These are phyloP conservation scores for Debaryomyces maramus DNA, from an alignment of 805 yeast species.

Conservation along the genomic window DNA sequence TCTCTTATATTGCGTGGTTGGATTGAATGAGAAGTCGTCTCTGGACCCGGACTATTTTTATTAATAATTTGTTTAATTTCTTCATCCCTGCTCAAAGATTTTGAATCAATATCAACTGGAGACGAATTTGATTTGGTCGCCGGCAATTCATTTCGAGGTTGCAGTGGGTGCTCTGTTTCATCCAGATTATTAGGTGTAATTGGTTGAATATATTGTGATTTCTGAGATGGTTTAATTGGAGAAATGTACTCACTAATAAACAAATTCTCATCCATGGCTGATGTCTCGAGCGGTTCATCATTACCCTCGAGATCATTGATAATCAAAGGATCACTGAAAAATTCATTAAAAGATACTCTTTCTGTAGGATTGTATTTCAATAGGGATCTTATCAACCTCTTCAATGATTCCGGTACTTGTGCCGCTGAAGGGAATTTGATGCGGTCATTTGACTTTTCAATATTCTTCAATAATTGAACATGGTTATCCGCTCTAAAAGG, in stretches of 20 bases:
- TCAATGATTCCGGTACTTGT: slow-evolving; percentile 63
- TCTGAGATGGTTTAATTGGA: slow-evolving; percentile 31
- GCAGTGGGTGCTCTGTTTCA: not conserved
- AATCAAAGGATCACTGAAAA: slow-evolving; percentile 73
- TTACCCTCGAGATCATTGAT: slow-evolving; percentile 50
- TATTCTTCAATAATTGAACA: slow-evolving; percentile 81
- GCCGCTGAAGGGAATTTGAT: slow-evolving; percentile 75
- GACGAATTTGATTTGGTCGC: not conserved
- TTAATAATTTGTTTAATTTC: slow-evolving; percentile 45
- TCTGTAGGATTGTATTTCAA: slow-evolving; percentile 83
- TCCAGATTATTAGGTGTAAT: slow-evolving; percentile 5
- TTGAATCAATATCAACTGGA: slow-evolving; percentile 1
- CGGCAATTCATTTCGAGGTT: not conserved
- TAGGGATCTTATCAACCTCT: slow-evolving; percentile 69
- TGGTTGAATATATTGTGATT: slow-evolving; percentile 19
- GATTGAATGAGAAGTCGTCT: slow-evolving; percentile 24
- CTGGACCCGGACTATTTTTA: slow-evolving; percentile 46
- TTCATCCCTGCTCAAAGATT: slow-evolving; percentile 33
- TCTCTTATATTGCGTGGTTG: slow-evolving; percentile 12
- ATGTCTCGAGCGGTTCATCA: slow-evolving; percentile 62
- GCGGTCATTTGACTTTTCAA: slow-evolving; percentile 76
- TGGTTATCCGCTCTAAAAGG: slow-evolving; percentile 95
- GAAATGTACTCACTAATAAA: slow-evolving; percentile 81
- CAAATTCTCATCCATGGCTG: slow-evolving; percentile 71
- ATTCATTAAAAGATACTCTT: slow-evolving; percentile 85